phyloP scores from a whole-genome alignment of 208 protist species.

The Crithidia fasciculata region DNA sequence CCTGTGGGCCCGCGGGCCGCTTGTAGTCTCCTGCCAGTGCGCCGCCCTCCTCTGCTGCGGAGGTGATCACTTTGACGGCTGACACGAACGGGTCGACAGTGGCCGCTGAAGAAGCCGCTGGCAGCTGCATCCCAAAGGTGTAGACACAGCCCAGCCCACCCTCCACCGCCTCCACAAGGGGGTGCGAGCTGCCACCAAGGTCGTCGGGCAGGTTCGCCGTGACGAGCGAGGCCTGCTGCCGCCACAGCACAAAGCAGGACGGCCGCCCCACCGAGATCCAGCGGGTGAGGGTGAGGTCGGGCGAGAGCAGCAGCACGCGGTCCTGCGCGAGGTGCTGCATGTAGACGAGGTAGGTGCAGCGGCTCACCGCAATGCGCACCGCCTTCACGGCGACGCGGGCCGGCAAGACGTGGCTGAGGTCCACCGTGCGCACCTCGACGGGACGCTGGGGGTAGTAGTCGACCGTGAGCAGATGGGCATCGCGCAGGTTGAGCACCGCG shows the following conservation, averaged over 20 bases:
- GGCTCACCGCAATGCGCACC: constrained; percentile 37
- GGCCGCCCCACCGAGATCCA: constrained; percentile 56
- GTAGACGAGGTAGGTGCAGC: constrained; percentile 43
- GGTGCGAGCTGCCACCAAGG: constrained; percentile 32
- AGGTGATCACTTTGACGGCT: constrained; percentile 22
- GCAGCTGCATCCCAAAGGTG: constrained; percentile 34
- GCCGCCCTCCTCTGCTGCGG: constrained; percentile 1
- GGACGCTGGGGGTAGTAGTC: constrained; percentile 1
- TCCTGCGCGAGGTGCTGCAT: constrained; percentile 50
- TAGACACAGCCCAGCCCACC: constrained; percentile 63
- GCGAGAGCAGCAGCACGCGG: constrained; percentile 54
- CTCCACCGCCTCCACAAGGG: constrained; percentile 63
- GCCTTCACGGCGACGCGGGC: constrained; percentile 28
- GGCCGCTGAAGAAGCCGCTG: constrained; percentile 11
- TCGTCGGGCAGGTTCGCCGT: constrained; percentile 35
- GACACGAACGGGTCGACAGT: constrained; percentile 21
- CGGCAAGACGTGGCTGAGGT: constrained; percentile 34
- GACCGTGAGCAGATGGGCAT: constrained; percentile 39
- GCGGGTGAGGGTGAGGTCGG: constrained; percentile 51
- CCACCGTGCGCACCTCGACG: constrained; percentile 17
- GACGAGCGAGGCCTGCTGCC: constrained; percentile 45
- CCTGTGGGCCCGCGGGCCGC: constrained; percentile 11
- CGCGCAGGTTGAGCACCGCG: constrained; percentile 43
- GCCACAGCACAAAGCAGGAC: constrained; percentile 43
- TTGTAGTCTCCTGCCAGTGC: constrained; percentile 2